A percentile compares a stretch with the other conserved stretches of the same genome.
Evolutionary conservation across 768 basidiomycete species (phyloP).

Genomic region (Serendipita indica): DNA sequence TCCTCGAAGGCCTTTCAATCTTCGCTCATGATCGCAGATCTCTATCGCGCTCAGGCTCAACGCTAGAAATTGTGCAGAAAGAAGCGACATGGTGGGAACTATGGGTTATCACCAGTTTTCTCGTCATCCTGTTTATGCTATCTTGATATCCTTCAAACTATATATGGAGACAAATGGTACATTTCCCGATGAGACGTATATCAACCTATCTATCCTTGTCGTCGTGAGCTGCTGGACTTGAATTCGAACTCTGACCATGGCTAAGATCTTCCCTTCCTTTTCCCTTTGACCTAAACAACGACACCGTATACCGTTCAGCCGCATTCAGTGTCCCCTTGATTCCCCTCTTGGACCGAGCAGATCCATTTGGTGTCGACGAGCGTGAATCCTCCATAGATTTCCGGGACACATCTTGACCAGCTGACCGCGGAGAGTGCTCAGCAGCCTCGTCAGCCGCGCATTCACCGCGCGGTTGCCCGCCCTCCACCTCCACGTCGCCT

Average conservation of each 20-base stretch:
- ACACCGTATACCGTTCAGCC: background rate
- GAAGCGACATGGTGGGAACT: background rate
- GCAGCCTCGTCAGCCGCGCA: background rate
- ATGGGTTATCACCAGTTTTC: background rate
- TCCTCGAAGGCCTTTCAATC: background rate
- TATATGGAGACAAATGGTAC: background rate
- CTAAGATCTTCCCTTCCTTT: background rate
- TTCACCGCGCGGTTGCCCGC: background rate
- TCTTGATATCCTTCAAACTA: background rate
- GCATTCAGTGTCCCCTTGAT: background rate
- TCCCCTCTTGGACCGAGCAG: background rate
- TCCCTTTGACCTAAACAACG: background rate
- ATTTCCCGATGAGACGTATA: background rate
- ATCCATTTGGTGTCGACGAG: background rate
- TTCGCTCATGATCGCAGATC: background rate
- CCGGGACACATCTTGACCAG: background rate
- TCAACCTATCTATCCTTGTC: background rate
- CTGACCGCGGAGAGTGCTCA: background rate
- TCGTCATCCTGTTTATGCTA: background rate
- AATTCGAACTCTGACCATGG: background rate
- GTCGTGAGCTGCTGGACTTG: background rate
- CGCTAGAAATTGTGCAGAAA: background rate
- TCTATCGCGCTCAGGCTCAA: background rate
- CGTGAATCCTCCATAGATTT: background rate
- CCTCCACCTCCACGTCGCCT: background rate